Evolutionary conservation across 2,329 filamentous ascomycete species (phyloP), one percentile per base, ranked within the genome.

Genomic region (Aspergillus pseudonomiae): DNA sequence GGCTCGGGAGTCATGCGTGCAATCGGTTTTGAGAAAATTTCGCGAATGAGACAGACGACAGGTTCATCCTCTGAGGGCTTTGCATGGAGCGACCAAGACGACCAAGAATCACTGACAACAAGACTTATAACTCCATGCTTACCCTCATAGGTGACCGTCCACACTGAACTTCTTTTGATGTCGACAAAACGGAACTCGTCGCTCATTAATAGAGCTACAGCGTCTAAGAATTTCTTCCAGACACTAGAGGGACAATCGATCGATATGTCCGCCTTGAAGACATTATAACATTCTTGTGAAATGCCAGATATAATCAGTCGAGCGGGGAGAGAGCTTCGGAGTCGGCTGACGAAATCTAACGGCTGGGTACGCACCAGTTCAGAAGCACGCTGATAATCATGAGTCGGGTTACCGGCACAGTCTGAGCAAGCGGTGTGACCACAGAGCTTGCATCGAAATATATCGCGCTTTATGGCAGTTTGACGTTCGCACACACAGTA

Each of bases 401-500:
- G 85, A 9, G 68, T 66, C 0, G 88, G 87, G 46, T 87, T 87
- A 2, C 82, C 82, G 2, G 80, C 82, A 67, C 87, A 89, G 6
- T 73, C 71, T 1, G 75, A 70, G 70, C 87, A 90, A 12, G 83
- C 81, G 3, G 84, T 86, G 67, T 89, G 84, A 0, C 73, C 76
- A 66, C 88, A 90, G 6, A 80, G 71, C 0, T 67, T 69, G 68
- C 88, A 90, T 43, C 74, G 67, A 41, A 82, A 77, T 7, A 89
- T 79, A 0, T 68, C 63, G 6, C 71, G 68, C 4, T 78, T 76
- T 2, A 82, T 73, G 0, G 73, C 68, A 3, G 74, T 74, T 41
- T 79, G 77, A 1, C 83, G 82, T 74, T 90, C 88, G 63, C 88
- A 90, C 48, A 75, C 73, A 66, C 88, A 91, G n/a, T 83, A 75